Conservation (phyloP, 2,329 filamentous ascomycete genomes). For the Fusarium nodosum region DNA sequence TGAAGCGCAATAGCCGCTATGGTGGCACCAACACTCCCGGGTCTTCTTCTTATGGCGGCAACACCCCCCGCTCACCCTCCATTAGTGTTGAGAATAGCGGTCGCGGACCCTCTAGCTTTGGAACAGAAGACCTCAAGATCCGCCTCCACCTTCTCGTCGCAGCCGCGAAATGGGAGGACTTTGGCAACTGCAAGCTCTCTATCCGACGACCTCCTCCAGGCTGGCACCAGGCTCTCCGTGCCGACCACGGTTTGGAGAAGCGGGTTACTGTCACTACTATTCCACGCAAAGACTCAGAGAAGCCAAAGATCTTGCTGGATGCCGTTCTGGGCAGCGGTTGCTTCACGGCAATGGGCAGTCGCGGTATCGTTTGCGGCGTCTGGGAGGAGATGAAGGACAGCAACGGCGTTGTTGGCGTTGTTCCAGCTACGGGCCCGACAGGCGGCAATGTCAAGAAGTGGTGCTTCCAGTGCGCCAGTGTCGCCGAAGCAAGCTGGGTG, state of each 20-base stretch:
- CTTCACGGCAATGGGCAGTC: constrained; percentile 85
- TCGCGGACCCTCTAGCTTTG: constrained; percentile 73
- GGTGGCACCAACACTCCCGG: constrained; percentile 73
- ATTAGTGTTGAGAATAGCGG: constrained; percentile 67
- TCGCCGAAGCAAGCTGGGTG: constrained; percentile 68
- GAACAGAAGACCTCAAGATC: constrained; percentile 79
- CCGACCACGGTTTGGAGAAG: constrained; percentile 81
- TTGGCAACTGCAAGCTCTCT: constrained; percentile 85
- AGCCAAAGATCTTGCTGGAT: constrained; percentile 78
- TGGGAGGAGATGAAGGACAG: constrained; percentile 82
- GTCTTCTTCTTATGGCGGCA: constrained; percentile 64
- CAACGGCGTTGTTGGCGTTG: constrained; percentile 67
- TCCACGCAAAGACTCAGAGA: constrained; percentile 69
- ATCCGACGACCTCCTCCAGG: constrained; percentile 81
- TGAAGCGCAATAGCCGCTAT: constrained; percentile 68
- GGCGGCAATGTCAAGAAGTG: constrained; percentile 71
- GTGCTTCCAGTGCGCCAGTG: constrained; percentile 72
- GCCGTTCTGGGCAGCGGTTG: constrained; percentile 86
- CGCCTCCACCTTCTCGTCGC: constrained; percentile 85
- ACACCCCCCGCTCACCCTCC: constrained; percentile 69
- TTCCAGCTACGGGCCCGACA: constrained; percentile 64
- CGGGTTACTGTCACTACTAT: constrained; percentile 83
- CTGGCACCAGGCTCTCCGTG: constrained; percentile 69
- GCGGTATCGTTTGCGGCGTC: constrained; percentile 89
- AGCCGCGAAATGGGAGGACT: constrained; percentile 88